A percentile compares a stretch with the other conserved stretches of the same genome.
Evolutionary conservation across 1,284 basidiomycete genomes (phyloP).

Genomic region (Apiotrichum laibachii): DNA sequence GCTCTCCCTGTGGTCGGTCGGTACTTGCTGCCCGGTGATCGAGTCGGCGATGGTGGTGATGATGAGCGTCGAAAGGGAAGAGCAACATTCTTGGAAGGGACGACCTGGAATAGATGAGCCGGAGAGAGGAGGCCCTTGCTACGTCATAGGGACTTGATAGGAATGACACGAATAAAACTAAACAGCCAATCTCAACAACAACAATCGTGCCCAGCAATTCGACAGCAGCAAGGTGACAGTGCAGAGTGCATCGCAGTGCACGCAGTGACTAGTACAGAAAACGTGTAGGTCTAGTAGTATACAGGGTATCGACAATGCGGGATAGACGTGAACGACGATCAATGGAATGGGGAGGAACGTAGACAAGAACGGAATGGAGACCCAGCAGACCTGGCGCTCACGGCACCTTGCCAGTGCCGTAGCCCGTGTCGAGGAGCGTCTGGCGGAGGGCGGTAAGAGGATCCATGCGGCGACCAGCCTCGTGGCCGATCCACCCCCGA

Average conservation of each 20-base stretch:
- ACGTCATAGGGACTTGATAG: not conserved
- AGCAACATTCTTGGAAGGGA: too few species aligned
- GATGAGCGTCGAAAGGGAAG: not conserved
- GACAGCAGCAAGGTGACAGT: not conserved
- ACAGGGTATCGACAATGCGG: not conserved
- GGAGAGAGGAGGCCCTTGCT: not conserved
- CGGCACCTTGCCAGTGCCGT: not conserved
- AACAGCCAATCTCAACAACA: not conserved
- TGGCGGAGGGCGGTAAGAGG: slow-evolving; percentile 8
- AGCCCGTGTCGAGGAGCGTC: slow-evolving; percentile 9
- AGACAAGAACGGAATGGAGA: not conserved
- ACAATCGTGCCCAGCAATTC: not conserved
- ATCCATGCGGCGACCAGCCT: slow-evolving; percentile 9
- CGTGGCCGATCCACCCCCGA: slow-evolving; percentile 8
- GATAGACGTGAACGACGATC: not conserved
- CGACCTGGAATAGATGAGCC: too few species aligned
- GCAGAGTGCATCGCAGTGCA: not conserved
- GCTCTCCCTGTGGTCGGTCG: not conserved
- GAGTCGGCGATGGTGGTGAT: not conserved
- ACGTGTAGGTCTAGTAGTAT: not conserved
- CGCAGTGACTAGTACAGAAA: not conserved
- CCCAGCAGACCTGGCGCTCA: not conserved
- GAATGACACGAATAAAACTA: slow-evolving; percentile 1
- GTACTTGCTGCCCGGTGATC: not conserved
- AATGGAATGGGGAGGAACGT: not conserved